phyloP scores from a whole-genome alignment of 139 green algal species.

The Chlorella sorokiniana region DNA sequence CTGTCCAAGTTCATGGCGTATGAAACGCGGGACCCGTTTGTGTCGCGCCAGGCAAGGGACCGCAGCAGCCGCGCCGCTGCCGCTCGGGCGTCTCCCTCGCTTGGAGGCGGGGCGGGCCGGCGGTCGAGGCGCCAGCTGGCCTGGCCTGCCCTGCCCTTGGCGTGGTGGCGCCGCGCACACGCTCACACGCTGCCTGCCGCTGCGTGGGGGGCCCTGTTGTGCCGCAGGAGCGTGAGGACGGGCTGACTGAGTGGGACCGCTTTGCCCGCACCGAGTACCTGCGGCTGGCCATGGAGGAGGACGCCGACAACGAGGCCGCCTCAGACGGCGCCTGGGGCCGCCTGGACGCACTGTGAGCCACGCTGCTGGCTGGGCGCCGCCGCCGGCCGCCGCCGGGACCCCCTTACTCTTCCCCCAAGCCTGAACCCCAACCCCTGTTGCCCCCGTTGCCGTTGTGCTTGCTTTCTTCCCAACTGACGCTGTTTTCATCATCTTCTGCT shows the following conservation, averaged over 20 bases:
- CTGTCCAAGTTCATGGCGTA: constrained; percentile 99
- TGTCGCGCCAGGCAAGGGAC: constrained; percentile 66
- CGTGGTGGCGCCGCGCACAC: no score
- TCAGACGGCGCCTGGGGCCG: constrained; percentile 23
- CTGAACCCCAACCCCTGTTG: no score
- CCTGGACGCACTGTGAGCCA: constrained; percentile 5
- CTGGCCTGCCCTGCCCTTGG: no score
- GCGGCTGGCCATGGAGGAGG: constrained; percentile 87
- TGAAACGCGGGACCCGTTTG: constrained; percentile 92
- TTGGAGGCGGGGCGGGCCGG: no score
- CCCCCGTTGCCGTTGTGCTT: no score
- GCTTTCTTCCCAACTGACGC: no score
- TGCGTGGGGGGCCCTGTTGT: neutral
- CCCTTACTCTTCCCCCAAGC: no score
- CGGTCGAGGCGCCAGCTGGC: no score
- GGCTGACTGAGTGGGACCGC: constrained; percentile 78
- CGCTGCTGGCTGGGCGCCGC: neutral
- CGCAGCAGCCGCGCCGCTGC: neutral
- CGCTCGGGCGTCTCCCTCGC: neutral
- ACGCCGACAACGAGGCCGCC: constrained; percentile 67
- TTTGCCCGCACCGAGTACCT: constrained; percentile 90
- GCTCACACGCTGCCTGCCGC: neutral
- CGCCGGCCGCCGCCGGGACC: no score
- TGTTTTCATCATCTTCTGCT: no score
- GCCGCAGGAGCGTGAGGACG: constrained; percentile 72